Conservation (phyloP, 257 asterid genomes). For the Perilla frutescens region DNA sequence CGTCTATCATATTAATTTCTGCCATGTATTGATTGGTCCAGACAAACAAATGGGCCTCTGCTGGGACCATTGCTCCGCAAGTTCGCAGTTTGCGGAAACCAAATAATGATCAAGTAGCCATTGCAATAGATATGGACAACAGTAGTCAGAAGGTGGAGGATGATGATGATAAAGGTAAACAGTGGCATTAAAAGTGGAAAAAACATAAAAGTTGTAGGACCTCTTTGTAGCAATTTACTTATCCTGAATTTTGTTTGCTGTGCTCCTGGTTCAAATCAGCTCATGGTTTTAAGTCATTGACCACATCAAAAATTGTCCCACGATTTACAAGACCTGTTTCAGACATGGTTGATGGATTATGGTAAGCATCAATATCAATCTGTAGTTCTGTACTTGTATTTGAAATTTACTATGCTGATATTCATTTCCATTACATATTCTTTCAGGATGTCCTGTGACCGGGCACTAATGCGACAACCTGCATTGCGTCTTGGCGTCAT, state of each 20-base stretch:
- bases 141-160: slow-evolving; percentile 62
- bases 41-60: slow-evolving; percentile 72
- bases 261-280: slow-evolving; percentile 58
- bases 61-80: slow-evolving; percentile 72
- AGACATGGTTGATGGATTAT: slow-evolving; percentile 87
- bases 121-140: slow-evolving; percentile 84
- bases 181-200: slow-evolving; percentile 16
- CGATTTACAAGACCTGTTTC: slow-evolving; percentile 92
- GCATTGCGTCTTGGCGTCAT: slow-evolving; percentile 89
- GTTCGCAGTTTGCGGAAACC: slow-evolving; percentile 93
- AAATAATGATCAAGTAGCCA: slow-evolving; percentile 85
- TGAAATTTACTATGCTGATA: slow-evolving; percentile 15
- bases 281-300: slow-evolving; percentile 97
- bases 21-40: slow-evolving; percentile 44
- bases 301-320: slow-evolving; percentile 88
- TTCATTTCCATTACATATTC: slow-evolving; percentile 33
- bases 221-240: slow-evolving; percentile 30
- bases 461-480: slow-evolving; percentile 96
- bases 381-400: neutral
- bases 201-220: slow-evolving; percentile 1
- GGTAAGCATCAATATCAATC: slow-evolving; percentile 52
- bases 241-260: slow-evolving; percentile 15
- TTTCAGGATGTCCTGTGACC: slow-evolving; percentile 93
- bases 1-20: slow-evolving; percentile 19
- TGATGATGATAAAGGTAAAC: slow-evolving; percentile 92